Percentiles rank a stretch among this genome's conserved stretches.
Conservation (phyloP, 768 basidiomycete species). For the Sistotremastrum niveocremeum region DNA sequence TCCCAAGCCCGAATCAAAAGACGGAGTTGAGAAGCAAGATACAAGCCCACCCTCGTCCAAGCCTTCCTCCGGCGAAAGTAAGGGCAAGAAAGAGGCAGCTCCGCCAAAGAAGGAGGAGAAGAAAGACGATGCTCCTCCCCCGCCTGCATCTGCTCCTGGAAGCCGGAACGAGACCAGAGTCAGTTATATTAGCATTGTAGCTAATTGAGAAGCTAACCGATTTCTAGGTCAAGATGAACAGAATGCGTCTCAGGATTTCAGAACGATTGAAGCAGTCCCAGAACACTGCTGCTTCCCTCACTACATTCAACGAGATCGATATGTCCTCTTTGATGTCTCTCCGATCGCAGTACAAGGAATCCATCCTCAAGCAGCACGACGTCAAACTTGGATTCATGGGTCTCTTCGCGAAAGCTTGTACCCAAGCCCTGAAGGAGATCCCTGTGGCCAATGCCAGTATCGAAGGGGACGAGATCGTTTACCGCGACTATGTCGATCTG, state of each 20-base stretch:
- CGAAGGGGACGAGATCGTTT: constrained; percentile 88
- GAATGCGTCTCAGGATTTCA: constrained; percentile 94
- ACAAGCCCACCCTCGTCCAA: not conserved
- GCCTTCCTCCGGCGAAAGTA: not conserved
- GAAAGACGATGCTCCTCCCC: constrained; percentile 24
- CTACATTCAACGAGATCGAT: constrained; percentile 99
- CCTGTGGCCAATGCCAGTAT: constrained; percentile 90
- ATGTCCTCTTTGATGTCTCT: constrained; percentile 93
- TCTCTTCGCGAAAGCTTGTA: constrained; percentile 81
- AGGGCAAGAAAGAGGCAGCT: constrained; percentile 6
- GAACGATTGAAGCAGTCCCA: constrained; percentile 97
- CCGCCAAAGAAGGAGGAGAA: constrained; percentile 19
- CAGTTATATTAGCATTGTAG: constrained; percentile 11
- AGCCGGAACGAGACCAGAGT: constrained; percentile 79
- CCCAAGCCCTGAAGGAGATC: constrained; percentile 79
- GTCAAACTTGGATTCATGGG: constrained; percentile 99
- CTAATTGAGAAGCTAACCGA: not conserved
- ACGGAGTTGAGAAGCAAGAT: constrained; percentile 3
- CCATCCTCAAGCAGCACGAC: constrained; percentile 78
- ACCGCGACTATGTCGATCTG: constrained; percentile 84
- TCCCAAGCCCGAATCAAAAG: constrained; percentile 25
- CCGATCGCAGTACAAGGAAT: constrained; percentile 90
- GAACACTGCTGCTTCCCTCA: constrained; percentile 89
- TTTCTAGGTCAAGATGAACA: constrained; percentile 87
- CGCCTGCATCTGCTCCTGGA: constrained; percentile 25